A percentile compares a stretch with the other conserved stretches of the same genome.
phyloP scores from a whole-genome alignment of 2,329 filamentous ascomycete genomes.

The Trichoderma oligosporum region DNA sequence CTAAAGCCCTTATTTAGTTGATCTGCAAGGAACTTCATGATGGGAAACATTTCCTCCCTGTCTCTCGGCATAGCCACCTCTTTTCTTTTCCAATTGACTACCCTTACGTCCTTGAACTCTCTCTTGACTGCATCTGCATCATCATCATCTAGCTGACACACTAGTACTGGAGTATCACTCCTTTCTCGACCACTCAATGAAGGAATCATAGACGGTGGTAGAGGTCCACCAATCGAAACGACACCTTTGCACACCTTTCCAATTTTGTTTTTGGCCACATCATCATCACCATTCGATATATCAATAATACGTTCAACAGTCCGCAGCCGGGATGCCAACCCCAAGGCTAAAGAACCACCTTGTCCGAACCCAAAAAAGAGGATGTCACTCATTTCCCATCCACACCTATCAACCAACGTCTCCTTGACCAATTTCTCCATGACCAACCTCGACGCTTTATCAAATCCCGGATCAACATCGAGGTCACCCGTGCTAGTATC shows the following conservation, averaged over 20 bases:
- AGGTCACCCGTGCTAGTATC: constrained; percentile 49
- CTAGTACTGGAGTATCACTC: constrained; percentile 59
- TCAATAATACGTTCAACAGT: constrained; percentile 35
- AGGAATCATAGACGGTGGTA: constrained; percentile 52
- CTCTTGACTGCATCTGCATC: constrained; percentile 61
- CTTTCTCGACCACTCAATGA: constrained; percentile 47
- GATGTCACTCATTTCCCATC: constrained; percentile 58
- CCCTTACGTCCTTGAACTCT: constrained; percentile 63
- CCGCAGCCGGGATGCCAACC: constrained; percentile 47
- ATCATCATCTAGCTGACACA: constrained; percentile 59
- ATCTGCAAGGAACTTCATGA: constrained; percentile 80
- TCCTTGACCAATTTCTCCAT: constrained; percentile 49
- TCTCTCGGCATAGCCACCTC: constrained; percentile 80
- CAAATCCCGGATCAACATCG: constrained; percentile 60
- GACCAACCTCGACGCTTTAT: constrained; percentile 45
- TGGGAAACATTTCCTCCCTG: constrained; percentile 80
- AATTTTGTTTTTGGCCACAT: neutral
- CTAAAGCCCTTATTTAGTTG: constrained; percentile 43
- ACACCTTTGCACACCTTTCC: constrained; percentile 49
- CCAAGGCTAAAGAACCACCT: constrained; percentile 60
- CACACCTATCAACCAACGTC: constrained; percentile 52
- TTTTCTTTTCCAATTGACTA: constrained; percentile 64
- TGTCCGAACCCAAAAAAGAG: constrained; percentile 65
- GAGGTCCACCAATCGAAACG: constrained; percentile 58
- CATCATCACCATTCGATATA: constrained; percentile 23